phyloP scores from a whole-genome alignment of 306 rosid species.

The Cercis canadensis region DNA sequence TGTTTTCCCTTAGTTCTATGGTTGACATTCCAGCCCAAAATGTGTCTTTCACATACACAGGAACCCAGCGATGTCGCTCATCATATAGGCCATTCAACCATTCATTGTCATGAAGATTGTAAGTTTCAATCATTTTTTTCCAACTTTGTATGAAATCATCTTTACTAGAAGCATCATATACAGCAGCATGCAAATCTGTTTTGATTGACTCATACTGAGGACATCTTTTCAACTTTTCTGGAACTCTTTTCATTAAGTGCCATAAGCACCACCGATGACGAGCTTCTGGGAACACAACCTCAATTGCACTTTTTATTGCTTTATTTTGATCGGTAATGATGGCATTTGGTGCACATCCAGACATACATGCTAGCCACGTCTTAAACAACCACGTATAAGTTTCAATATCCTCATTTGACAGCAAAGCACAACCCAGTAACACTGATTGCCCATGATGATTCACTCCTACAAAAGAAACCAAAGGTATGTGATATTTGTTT shows the following conservation, averaged over 20 bases:
- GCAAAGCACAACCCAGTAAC: conserved; percentile 23
- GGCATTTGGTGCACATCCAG: conserved; percentile 29
- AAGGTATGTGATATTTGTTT: conserved; percentile 16
- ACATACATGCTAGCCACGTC: conserved; percentile 29
- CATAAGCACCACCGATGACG: conserved; percentile 38
- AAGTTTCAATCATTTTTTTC: neutral
- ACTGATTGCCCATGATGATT: conserved; percentile 32
- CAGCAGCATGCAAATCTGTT: neutral
- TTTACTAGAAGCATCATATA: conserved; percentile 21
- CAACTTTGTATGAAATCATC: conserved; percentile 12
- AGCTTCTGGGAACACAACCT: conserved; percentile 29
- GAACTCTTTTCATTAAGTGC: conserved; percentile 35
- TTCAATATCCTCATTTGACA: conserved; percentile 27
- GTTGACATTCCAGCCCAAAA: conserved; percentile 28
- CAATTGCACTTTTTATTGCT: conserved; percentile 33
- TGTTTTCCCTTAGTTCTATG: neutral
- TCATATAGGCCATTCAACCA: conserved; percentile 5
- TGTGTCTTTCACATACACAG: conserved; percentile 1
- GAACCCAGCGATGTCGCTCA: conserved; percentile 1
- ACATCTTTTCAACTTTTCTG: conserved; percentile 20
- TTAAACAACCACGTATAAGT: conserved; percentile 38
- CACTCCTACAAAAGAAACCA: conserved; percentile 8
- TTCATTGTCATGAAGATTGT: conserved; percentile 24
- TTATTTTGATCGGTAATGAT: conserved; percentile 38
- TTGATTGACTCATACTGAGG: conserved; percentile 31